Evolutionary conservation across 768 basidiomycete species (phyloP), one percentile per base, ranked within the genome.

Genomic region (Lactifluus subvellereus): DNA sequence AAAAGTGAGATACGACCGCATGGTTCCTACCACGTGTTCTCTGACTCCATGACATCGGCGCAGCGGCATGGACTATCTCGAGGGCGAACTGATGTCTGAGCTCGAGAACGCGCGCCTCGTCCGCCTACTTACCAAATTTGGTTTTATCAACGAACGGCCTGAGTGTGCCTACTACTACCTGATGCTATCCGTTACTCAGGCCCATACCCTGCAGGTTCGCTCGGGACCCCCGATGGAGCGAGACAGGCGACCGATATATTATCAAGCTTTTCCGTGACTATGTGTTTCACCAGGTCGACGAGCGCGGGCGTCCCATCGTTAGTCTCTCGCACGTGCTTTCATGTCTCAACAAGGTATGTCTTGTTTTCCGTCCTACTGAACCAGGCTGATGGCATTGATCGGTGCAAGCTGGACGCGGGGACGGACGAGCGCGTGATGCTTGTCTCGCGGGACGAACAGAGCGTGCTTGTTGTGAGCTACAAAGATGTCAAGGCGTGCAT

Each of bases 121-220:
- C 35, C 81, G 97, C 53, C 74, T 98, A 54, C 77, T 98, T 64
- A 87, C 87, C 73, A 99, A 98, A 76, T 88, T 99, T 69, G 94
- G 94, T 0, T 98, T 99, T 74, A 98, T 99, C 77, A 98, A 98
- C 72, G 97, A 99, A 72, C 82, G 97, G n/a, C 96, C 97, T 3
- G 97, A 98, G 94, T 98, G 71, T 59, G 91, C 82, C 6, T 18
- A 40, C 7, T 49, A 59, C 27, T 45, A 9, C n/a, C 30, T 32
- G 16, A 20, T 18, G 14, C 9, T 47, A 20, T 43, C 59, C 38
- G 49, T 48, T 16, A 37, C 40, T 40, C 22, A 30, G 50, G 37
- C 35, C 35, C 33, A 16, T 27, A 16, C 49, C 10, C 30, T 35
- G n/a, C 60, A 95, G 94, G 69, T 97, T 97, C 69, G 89, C 94